phyloP scores from a whole-genome alignment of 805 yeast species.

The Zygoascus bituminiphila region DNA sequence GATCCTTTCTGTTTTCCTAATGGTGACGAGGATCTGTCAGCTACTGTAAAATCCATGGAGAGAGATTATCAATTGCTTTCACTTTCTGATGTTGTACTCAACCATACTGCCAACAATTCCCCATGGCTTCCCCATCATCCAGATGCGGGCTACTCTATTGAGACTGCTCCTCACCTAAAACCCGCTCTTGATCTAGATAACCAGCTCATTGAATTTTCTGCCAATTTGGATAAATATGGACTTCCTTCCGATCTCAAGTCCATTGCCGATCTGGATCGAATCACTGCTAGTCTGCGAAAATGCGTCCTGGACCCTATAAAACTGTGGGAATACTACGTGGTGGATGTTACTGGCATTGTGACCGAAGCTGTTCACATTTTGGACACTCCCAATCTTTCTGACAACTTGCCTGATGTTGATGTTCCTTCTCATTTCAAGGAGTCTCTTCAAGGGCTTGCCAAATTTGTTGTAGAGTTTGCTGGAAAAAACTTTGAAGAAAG shows the following conservation, averaged over 20 bases:
- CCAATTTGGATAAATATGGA: constrained; percentile 45
- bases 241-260: constrained; percentile 49
- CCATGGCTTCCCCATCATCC: constrained; percentile 80
- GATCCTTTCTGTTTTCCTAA: constrained; percentile 57
- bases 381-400: constrained; percentile 17
- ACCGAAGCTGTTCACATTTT: constrained; percentile 21
- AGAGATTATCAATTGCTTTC: constrained; percentile 55
- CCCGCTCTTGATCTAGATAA: constrained; percentile 81
- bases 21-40: constrained; percentile 44
- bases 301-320: constrained; percentile 60
- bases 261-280: constrained; percentile 45
- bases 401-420: constrained; percentile 40
- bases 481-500: constrained; percentile 28
- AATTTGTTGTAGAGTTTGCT: constrained; percentile 34
- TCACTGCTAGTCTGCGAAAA: constrained; percentile 60
- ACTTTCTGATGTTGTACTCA: constrained; percentile 86
- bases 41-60: constrained; percentile 43
- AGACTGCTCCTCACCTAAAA: constrained; percentile 81
- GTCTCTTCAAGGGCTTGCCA: constrained; percentile 38
- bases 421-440: constrained; percentile 23
- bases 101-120: constrained; percentile 91
- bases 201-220: constrained; percentile 57
- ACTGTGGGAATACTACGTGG: constrained; percentile 84
- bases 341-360: constrained; percentile 44
- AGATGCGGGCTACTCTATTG: constrained; percentile 77